Evolutionary conservation across 2,329 filamentous ascomycete species (phyloP), one percentile per base, ranked within the genome.

Genomic region (Canariomyces notabilis): DNA sequence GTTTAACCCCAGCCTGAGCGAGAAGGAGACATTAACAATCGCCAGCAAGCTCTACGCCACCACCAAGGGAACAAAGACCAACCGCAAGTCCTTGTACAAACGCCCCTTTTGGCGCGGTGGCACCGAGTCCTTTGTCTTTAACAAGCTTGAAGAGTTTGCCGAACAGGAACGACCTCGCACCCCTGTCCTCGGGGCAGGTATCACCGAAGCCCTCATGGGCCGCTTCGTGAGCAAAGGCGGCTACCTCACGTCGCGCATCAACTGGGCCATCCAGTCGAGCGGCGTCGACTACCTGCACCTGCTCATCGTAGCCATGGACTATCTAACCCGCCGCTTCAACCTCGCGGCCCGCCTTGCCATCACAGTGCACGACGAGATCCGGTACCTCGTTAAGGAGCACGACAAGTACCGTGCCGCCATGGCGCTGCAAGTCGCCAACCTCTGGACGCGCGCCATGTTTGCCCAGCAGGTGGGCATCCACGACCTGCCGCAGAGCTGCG

Each of bases 371-470:
- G 94, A 98, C 60, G 94, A 98, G 67, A 97, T 98, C 52, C 80
- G 93, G 14, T 98, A 98, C 60, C 75, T 98, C 0, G 89, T 95
- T 34, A 84, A 83, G 59, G 77, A 90, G 2, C 74, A 86, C 50
- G 89, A 98, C 67, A 87, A 85, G 59, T 98, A 97, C 61, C 80
- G 86, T 33, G 83, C 87, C 2, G 91, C 91, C 9, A 86, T 98
- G 82, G 93, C 94, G 1, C 73, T 98, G 11, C 93, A 98, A 65
- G 77, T 98, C 6, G 83, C 90, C 48, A 98, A 98, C 61, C 67
- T 98, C 16, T 98, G 93, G 93, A 98, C 94, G 0, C 79, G 93
- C 41, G 90, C 90, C 53, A 96, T 98, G 87, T 98, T 98, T 64
- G 81, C 87, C 0, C 89, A 98, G 66, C 93, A 98, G 67, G 87